Conservation (phyloP, 306 rosid species). For the Acacia crassicarpa region DNA sequence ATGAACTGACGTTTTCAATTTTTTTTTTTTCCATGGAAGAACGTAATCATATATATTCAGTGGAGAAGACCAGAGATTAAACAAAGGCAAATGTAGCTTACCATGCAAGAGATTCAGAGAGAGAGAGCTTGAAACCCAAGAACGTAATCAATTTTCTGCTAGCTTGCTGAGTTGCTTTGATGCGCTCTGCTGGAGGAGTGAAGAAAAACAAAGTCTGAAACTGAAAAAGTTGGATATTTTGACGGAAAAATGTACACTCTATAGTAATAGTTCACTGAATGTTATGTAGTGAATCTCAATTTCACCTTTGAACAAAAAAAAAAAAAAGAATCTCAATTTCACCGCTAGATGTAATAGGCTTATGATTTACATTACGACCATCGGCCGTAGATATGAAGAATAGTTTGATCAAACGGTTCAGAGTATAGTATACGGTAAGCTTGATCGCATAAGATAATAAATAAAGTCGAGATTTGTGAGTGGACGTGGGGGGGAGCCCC, state of each 20-base stretch:
- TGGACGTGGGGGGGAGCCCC: conserved; percentile 36
- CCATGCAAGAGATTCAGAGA: neutral
- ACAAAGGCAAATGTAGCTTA: neutral
- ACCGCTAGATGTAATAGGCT: neutral
- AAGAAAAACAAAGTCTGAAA: conserved; percentile 9
- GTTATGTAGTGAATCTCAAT: neutral
- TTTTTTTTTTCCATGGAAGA: neutral
- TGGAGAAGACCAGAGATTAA: conserved; percentile 1
- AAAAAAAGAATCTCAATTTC: neutral
- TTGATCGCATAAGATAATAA: neutral
- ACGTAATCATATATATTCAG: neutral
- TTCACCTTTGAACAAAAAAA: too few species aligned
- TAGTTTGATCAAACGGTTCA: neutral
- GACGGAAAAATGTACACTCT: conserved; percentile 4
- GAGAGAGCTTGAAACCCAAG: neutral
- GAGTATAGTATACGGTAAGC: neutral
- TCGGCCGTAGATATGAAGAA: neutral
- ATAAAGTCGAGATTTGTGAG: neutral
- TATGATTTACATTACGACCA: neutral
- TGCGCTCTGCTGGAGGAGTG: conserved; percentile 1
- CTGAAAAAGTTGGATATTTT: conserved; percentile 27
- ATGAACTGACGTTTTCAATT: neutral
- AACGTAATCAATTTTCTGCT: conserved; percentile 13
- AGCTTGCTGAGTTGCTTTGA: conserved; percentile 17
- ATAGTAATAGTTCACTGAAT: conserved; percentile 17